These are phyloP conservation scores for Apiospora marii DNA, from an alignment of 2,329 filamentous ascomycete species.

Conservation along the genomic window DNA sequence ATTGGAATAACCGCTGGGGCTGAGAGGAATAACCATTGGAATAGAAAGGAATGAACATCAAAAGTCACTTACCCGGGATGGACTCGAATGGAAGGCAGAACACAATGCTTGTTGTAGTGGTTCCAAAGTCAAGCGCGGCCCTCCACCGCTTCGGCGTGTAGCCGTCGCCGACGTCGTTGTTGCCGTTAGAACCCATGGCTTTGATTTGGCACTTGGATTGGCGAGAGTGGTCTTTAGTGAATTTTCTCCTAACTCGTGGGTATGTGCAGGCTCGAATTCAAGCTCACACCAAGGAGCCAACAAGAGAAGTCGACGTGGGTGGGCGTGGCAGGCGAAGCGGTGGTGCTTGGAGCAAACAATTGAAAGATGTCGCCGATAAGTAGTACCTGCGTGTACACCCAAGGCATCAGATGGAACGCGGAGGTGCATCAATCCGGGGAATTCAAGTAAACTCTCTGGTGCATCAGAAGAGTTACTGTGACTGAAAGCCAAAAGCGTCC, in stretches of 20 bases:
- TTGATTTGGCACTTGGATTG: neutral
- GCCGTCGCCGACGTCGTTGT: neutral
- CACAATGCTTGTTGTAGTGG: neutral
- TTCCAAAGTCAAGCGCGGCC: constrained; percentile 4
- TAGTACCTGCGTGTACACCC: neutral
- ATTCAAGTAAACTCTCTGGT: neutral
- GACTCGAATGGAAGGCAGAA: neutral
- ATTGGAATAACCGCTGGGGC: too few relatives aligned
- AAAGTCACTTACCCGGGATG: neutral
- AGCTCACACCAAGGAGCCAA: neutral
- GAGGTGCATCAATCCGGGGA: too few relatives aligned
- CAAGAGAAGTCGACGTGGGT: neutral
- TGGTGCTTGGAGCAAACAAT: neutral
- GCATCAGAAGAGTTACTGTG: neutral
- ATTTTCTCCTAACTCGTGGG: neutral
- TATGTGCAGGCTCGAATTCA: neutral
- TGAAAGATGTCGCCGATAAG: neutral
- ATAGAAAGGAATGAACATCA: too few relatives aligned
- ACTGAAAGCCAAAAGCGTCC: constrained; percentile 1
- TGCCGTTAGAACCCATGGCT: neutral
- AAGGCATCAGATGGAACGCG: neutral
- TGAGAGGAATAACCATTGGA: too few relatives aligned
- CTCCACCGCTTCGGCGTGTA: neutral
- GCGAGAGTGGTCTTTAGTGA: neutral
- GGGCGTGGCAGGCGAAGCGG: neutral